Percentiles rank a stretch among this genome's conserved stretches.
phyloP scores from a whole-genome alignment of 805 yeast genomes.

The Yamadazyma insecticola region DNA sequence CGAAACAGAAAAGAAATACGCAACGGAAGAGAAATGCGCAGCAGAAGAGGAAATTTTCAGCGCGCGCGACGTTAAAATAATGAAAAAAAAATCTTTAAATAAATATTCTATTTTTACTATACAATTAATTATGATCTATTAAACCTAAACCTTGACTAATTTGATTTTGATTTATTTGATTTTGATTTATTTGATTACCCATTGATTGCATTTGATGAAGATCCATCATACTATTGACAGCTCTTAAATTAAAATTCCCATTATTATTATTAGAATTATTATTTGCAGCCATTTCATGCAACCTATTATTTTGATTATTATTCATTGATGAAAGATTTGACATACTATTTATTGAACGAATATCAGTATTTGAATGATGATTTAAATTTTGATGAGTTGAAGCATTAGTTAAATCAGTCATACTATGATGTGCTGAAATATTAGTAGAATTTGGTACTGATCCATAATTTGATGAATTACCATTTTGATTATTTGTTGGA shows the following conservation, averaged over 20 bases:
- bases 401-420: conserved; percentile 19
- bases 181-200: too few relatives aligned
- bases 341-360: conserved; percentile 25
- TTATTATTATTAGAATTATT: background rate
- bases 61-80: too few relatives aligned
- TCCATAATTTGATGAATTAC: too few relatives aligned
- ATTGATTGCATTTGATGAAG: too few relatives aligned
- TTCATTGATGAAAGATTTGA: conserved; percentile 17
- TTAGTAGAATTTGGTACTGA: conserved; percentile 5
- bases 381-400: conserved; percentile 8
- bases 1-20: too few relatives aligned
- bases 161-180: too few relatives aligned
- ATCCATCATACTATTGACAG: conserved; percentile 31
- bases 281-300: background rate
- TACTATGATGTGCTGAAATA: conserved; percentile 19
- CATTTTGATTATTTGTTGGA: conserved; percentile 5
- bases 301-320: conserved; percentile 3
- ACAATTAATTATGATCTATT: too few relatives aligned
- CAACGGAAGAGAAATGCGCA: too few relatives aligned
- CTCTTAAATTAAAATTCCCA: conserved; percentile 14
- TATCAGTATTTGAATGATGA: conserved; percentile 11
- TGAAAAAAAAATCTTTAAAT: too few relatives aligned
- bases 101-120: too few relatives aligned
- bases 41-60: too few relatives aligned
- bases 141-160: too few relatives aligned